These are phyloP conservation scores for Nepenthes alata DNA, from an alignment of 179 eudicot genomes.

Conservation along the genomic window DNA sequence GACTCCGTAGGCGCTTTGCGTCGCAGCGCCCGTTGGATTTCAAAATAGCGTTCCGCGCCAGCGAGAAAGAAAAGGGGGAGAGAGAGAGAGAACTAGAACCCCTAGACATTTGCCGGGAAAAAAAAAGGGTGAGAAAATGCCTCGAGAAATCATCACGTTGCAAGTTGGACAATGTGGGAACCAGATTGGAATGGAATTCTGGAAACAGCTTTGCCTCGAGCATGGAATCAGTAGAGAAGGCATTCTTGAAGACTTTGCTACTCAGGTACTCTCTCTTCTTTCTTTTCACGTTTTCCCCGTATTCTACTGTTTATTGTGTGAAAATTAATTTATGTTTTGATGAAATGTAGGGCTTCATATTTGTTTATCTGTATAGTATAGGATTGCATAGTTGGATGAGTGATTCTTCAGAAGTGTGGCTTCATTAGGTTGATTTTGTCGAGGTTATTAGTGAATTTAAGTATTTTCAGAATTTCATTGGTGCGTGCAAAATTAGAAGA, in stretches of 20 bases:
- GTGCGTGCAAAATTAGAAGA: no score
- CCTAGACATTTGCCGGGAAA: slow-evolving; percentile 16
- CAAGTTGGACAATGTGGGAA: slow-evolving; percentile 99
- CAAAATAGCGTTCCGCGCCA: slow-evolving; percentile 22
- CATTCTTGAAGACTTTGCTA: slow-evolving; percentile 94
- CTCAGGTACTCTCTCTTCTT: slow-evolving; percentile 41
- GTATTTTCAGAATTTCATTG: no score
- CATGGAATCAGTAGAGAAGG: slow-evolving; percentile 96
- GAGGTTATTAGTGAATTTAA: no score
- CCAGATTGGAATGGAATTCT: slow-evolving; percentile 99
- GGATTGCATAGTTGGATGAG: no score
- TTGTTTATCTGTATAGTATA: no score
- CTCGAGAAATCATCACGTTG: slow-evolving; percentile 84
- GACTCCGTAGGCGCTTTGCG: no score
- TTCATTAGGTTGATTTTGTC: no score
- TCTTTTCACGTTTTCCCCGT: background rate
- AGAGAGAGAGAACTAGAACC: slow-evolving; percentile 9
- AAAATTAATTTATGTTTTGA: no score
- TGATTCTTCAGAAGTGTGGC: no score
- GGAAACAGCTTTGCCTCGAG: slow-evolving; percentile 98
- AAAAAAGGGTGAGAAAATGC: slow-evolving; percentile 39
- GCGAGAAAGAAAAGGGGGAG: slow-evolving; percentile 9
- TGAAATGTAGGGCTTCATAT: no score
- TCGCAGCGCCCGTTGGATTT: no score
- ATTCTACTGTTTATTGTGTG: no score